Conservation (phyloP, 2,329 filamentous ascomycete genomes). For the Coniosporium tulheliwenetii region DNA sequence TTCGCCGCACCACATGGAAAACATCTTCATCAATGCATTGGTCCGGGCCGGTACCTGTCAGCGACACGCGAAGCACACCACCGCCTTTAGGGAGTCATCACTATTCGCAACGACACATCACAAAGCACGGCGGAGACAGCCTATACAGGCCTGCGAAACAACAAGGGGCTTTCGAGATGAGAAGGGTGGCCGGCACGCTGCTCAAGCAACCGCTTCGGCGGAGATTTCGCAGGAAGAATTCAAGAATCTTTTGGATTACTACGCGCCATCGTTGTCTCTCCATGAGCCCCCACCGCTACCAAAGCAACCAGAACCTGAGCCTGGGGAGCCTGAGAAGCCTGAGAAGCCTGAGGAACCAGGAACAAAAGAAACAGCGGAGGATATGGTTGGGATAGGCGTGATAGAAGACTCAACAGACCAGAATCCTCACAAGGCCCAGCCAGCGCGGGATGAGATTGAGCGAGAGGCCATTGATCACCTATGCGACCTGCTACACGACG, state of each 20-base stretch:
- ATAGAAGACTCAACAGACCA: not conserved
- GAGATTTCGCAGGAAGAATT: conserved; percentile 26
- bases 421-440: not conserved
- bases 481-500: conserved; percentile 24
- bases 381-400: not conserved
- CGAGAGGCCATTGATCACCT: conserved; percentile 18
- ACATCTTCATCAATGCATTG: conserved; percentile 37
- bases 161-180: conserved; percentile 4
- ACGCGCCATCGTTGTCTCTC: conserved; percentile 12
- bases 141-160: conserved; percentile 2
- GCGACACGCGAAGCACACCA: conserved; percentile 26
- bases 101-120: conserved; percentile 4
- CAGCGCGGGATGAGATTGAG: conserved; percentile 14
- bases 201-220: conserved; percentile 7
- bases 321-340: conserved; percentile 5
- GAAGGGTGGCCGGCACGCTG: conserved; percentile 7
- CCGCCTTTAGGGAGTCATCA: conserved; percentile 6
- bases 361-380: no score
- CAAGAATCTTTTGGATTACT: conserved; percentile 32
- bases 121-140: conserved; percentile 9
- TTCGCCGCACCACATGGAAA: conserved; percentile 25
- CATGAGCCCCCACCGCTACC: not conserved
- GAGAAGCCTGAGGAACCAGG: conserved; percentile 1
- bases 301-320: not conserved
- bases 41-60: conserved; percentile 35